Percentiles rank a stretch among this genome's conserved stretches.
Evolutionary conservation across 768 basidiomycete species (phyloP).

Genomic region (Trametes meyenii): DNA sequence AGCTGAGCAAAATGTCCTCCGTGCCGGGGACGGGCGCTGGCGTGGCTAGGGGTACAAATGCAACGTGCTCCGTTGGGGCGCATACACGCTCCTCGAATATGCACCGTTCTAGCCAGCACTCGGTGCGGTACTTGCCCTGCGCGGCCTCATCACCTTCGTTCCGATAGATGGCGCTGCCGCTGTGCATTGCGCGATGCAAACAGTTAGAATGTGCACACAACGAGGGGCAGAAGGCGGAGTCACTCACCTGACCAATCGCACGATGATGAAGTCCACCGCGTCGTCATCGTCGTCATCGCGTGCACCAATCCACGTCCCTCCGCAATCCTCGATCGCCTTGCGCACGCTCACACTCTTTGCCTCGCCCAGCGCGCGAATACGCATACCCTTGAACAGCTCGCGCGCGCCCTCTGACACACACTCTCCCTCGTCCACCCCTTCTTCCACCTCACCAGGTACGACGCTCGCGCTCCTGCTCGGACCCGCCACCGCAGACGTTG

Average conservation of each 20-base stretch:
- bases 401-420: slow-evolving; percentile 21
- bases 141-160: slow-evolving; percentile 52
- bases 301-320: slow-evolving; percentile 52
- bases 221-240: neutral
- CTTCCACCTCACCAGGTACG: slow-evolving; percentile 1
- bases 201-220: neutral
- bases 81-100: slow-evolving; percentile 77
- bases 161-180: slow-evolving; percentile 69
- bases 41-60: slow-evolving; percentile 67
- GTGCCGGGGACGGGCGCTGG: slow-evolving; percentile 60
- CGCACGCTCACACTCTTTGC: slow-evolving; percentile 61
- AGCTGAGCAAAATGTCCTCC: slow-evolving; percentile 59
- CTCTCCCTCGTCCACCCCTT: neutral
- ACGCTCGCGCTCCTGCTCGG: slow-evolving; percentile 3
- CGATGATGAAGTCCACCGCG: slow-evolving; percentile 65
- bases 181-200: slow-evolving; percentile 28
- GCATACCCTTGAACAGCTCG: slow-evolving; percentile 56
- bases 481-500: slow-evolving; percentile 15
- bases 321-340: slow-evolving; percentile 59
- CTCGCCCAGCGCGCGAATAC: slow-evolving; percentile 67
- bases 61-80: slow-evolving; percentile 63
- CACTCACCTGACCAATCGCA: slow-evolving; percentile 73
- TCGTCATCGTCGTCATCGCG: slow-evolving; percentile 39
- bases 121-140: slow-evolving; percentile 72
- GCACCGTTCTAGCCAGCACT: slow-evolving; percentile 93